Base-by-base conservation (phyloP, 129 eudicot species). In the Heracleum sosnowskyi region DNA sequence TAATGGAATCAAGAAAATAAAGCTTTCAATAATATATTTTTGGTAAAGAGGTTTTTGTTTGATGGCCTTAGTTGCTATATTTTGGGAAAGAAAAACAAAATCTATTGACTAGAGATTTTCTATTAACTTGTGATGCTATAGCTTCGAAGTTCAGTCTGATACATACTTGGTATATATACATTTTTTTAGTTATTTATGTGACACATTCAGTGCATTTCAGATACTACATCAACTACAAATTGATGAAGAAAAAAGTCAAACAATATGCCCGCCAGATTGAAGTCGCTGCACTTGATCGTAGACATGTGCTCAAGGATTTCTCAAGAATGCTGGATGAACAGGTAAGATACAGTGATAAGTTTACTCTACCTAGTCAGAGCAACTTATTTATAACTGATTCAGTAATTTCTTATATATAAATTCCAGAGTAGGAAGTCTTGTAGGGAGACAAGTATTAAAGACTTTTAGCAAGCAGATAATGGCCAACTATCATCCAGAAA, bases 271-370 rank as follows among this genome's bases (percentile, higher is more conserved):
- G 73, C 75, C 87, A 83, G 76, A 82, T 88, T 76, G 78, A 80
- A 70, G 79, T 69, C 66, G 87, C 87, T 53, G 70, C 85, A 62
- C 57, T 79, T 49, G 77, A 71, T 35, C 63, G 72, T 22, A 77
- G 44, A 7, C 55, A 22, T 71, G 77, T 47, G n/a, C 79, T 53
- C 49, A 82, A 93, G 86, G 98, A 93, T 80, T 93, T 93, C 87
- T 93, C 98, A 37, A 87, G 89, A 80, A 91, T 88, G 93, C 91
- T 93, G 78, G 98, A 93, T 88, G 81, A 55, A 76, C 90, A 93
- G 92, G 98, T 93, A 79, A 34, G 34, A 40, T 49, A 51, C 29
- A 29, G 49, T n/a, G 17, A 10, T 66, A 1, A 66, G 37, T 31
- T 20, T n/a, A 29, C 49, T 39, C 42, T 40, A 4, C 7, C 20